Evolutionary conservation across 129 eudicot species (phyloP).

Genomic region (Flaveria trinervia): DNA sequence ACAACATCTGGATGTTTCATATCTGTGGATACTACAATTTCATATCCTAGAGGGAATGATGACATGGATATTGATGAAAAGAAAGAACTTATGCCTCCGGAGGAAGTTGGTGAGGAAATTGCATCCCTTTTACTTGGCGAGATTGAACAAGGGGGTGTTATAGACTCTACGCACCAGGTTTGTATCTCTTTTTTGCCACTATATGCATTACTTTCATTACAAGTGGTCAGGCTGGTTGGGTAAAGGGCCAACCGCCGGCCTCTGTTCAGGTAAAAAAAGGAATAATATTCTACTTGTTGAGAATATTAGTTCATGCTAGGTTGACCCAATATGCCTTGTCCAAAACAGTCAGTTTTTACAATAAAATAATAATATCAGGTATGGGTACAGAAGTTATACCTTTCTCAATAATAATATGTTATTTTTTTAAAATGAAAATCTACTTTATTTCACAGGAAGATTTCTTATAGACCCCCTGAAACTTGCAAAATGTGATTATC

Average conservation of each 20-base stretch:
- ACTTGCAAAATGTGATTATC: background rate
- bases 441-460: background rate
- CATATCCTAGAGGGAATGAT: conserved; percentile 53
- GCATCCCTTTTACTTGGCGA: conserved; percentile 73
- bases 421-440: background rate
- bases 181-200: conserved; percentile 9
- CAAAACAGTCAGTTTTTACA: background rate
- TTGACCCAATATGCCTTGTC: background rate
- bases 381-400: background rate
- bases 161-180: conserved; percentile 98
- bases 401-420: background rate
- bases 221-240: background rate
- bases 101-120: conserved; percentile 79
- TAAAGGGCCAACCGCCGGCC: background rate
- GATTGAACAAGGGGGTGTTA: conserved; percentile 92
- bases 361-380: background rate
- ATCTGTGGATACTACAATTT: conserved; percentile 79
- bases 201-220: background rate
- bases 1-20: conserved; percentile 85
- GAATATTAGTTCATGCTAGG: background rate
- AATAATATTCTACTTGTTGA: background rate
- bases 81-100: conserved; percentile 73
- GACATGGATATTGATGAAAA: conserved; percentile 72
- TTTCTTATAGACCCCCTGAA: background rate
- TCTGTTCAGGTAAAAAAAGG: background rate